Evolutionary conservation across 2,329 filamentous ascomycete genomes (phyloP), one percentile per base, ranked within the genome.

Genomic region (Aspergillus ochraceoroseus): DNA sequence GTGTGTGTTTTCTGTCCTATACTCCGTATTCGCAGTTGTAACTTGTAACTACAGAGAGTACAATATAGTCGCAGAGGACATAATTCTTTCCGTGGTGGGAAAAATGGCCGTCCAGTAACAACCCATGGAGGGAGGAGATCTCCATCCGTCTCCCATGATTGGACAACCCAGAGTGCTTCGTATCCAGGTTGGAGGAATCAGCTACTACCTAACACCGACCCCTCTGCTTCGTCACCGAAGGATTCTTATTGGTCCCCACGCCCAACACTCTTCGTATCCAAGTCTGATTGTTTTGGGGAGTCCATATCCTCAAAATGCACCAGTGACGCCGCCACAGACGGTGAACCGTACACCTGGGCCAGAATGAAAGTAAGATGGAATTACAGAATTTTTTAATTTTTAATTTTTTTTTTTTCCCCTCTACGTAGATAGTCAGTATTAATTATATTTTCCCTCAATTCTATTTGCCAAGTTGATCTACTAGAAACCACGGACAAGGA

Each of bases 341-440:
- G 38, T 47, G 43, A 48, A 48, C 51, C 44, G 28, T 40, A 36
- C 25, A 38, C 38, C 32, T 48, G 48, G 44, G 46, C 37, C 45
- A 41, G 35, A 33, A 30, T 18, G 19, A 23, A 30, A 46, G 26
- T 18, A 27, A 31, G 18, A 29, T 18, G 33, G 29, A 19, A 9
- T n/a, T 22, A 22, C 20, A 22, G 20, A 9, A n/a, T n/a, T n/a
- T n/a, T n/a, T n/a, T n/a, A n/a, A n/a, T 29, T 36, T 18, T 34
- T 36, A 27, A 28, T 39, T 19, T 35, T 42, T 13, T 32, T 20
- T 28, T 20, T 33, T 38, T 26, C n/a, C 25, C 25, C 26, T 31
- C 27, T 38, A 13, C 17, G 25, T 25, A 27, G 17, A 9, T 18
- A 15, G 7, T 11, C 28, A 7, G 13, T 9, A 31, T 11, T 31